Base-by-base conservation (phyloP, 1,139 yeast species). In the Dujonia santamariae region DNA sequence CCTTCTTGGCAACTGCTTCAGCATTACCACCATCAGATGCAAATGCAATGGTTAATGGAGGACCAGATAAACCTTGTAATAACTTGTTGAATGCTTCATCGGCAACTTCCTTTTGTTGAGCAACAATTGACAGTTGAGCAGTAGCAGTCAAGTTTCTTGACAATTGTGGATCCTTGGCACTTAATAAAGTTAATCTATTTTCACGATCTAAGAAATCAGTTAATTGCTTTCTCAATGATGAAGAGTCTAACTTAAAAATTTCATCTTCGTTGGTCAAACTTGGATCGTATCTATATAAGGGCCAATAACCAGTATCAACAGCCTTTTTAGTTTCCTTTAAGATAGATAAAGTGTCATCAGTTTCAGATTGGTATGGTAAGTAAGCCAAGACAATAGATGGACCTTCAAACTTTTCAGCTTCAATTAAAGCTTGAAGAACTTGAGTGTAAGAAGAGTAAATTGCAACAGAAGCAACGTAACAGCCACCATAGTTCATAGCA, bases 1-100 rank as follows among this genome's bases (percentile, higher is more conserved):
- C 64, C 55, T 86, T 80, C 59, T 83, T 85, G 26, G 96, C 95
- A 19, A 88, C 67, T 30, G 74, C 77, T 52, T 87, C 88, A 28
- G 96, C 97, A 51, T 80, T 85, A 38, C 97, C 97, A 58, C 96
- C 97, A 59, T 90, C 97, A 20, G 96, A 87, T 3, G 97, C 97
- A 61, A 78, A 90, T 28, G 92, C 85, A 43, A 90, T 75, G 6
- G 95, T 85, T 44, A 92, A 61, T 36, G 97, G 97, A 31, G 97
- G 97, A 22, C 97, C 97, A 25, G 90, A 80, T 43, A 90, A 71
- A 19, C 96, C 96, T 47, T 84, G 95, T 35, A 90, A 69, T 42
- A 90, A 72, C 51, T 80, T 75, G 40, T 77, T 74, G 56, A 75
- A 87, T 1, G 97, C 92, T 30, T 76, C 82, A 54, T 82, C 85